phyloP scores from a whole-genome alignment of 352 stramenopile genomes.

The Albugo candida region DNA sequence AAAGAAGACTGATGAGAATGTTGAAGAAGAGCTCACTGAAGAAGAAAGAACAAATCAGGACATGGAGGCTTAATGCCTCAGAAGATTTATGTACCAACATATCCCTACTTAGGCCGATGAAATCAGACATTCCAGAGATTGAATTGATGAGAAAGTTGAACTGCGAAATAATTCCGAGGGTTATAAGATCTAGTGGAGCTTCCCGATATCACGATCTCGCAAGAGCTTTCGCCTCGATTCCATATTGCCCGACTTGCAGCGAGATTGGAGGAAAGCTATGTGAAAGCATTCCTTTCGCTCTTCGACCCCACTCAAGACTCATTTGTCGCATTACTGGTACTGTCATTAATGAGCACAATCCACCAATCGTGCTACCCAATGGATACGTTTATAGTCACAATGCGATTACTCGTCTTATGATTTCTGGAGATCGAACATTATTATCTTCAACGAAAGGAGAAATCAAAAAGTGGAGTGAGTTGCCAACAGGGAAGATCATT shows the following conservation, averaged over 20 bases:
- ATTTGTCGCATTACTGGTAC: constrained; percentile 58
- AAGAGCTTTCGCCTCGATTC: constrained; percentile 7
- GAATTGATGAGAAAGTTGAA: constrained; percentile 3
- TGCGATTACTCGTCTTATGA: constrained; percentile 35
- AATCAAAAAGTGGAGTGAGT: too few species aligned
- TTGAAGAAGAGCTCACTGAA: too few species aligned
- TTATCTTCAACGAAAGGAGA: too few species aligned
- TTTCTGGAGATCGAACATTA: constrained; percentile 2
- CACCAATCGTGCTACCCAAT: constrained; percentile 57
- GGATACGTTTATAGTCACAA: constrained; percentile 66
- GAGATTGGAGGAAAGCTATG: constrained; percentile 44
- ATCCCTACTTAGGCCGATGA: too few species aligned
- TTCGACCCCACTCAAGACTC: constrained; percentile 66
- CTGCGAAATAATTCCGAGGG: not conserved
- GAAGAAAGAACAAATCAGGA: too few species aligned
- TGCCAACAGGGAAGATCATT: constrained; percentile 33
- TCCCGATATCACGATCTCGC: not conserved
- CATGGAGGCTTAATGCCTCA: too few species aligned
- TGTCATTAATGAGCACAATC: constrained; percentile 77
- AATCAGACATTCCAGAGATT: too few species aligned
- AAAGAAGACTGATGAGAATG: too few species aligned
- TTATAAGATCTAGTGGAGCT: too few species aligned
- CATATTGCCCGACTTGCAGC: constrained; percentile 57
- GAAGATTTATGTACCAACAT: too few species aligned
- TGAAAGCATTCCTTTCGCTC: constrained; percentile 35